Percentiles rank a stretch among this genome's conserved stretches.
These are phyloP conservation scores for Moringa oleifera DNA, from an alignment of 345 rosid genomes.

Conservation along the genomic window DNA sequence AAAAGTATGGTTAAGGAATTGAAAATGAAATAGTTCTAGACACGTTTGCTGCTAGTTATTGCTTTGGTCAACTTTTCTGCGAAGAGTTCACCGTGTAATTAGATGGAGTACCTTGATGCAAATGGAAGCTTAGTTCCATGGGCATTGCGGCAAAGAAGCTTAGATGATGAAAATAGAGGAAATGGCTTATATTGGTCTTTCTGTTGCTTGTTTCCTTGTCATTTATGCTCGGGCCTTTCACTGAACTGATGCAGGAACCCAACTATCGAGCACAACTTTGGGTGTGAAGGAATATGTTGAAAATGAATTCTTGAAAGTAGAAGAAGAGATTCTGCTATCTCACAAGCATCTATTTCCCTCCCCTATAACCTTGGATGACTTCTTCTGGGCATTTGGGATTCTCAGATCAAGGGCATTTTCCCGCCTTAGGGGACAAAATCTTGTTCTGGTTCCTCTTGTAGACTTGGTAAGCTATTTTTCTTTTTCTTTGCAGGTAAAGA, in stretches of 20 bases:
- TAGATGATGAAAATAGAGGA: too few relatives aligned
- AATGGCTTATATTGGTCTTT: too few relatives aligned
- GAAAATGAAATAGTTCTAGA: too few relatives aligned
- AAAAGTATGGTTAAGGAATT: too few relatives aligned
- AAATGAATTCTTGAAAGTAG: conserved; percentile 51
- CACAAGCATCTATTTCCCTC: conserved; percentile 60
- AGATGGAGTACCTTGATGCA: too few relatives aligned
- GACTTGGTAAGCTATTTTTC: conserved; percentile 55
- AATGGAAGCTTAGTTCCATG: too few relatives aligned
- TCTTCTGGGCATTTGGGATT: conserved; percentile 87
- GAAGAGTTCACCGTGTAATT: too few relatives aligned
- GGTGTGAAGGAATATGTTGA: conserved; percentile 64
- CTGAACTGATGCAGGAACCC: conserved; percentile 52
- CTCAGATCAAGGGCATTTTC: conserved; percentile 89
- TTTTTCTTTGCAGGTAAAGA: conserved; percentile 1
- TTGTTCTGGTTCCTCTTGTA: conserved; percentile 82
- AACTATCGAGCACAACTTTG: conserved; percentile 63
- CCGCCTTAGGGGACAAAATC: conserved; percentile 80
- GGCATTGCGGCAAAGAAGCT: too few relatives aligned
- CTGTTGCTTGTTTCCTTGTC: background rate
- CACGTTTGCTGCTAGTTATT: too few relatives aligned
- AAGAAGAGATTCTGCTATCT: conserved; percentile 60
- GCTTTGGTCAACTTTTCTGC: too few relatives aligned
- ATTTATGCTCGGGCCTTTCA: conserved; percentile 2
- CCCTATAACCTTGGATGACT: conserved; percentile 56